A percentile compares a stretch with the other conserved stretches of the same genome.
Conservation (phyloP, 2,329 filamentous ascomycete species). For the Aspergillus pseudoglaucus region DNA sequence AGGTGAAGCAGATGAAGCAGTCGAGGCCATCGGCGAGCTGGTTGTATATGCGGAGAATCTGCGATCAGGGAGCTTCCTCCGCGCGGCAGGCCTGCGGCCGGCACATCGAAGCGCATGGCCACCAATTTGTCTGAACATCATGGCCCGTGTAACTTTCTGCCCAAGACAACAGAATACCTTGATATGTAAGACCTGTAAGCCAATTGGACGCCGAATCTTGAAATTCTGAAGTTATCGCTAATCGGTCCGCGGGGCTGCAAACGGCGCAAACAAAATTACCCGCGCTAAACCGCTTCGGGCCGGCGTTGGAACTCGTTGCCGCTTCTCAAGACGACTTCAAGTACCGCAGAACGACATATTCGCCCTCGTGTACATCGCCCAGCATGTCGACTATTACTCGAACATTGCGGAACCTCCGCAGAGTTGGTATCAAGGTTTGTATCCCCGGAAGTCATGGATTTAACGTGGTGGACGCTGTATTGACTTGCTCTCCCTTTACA, state of each 20-base stretch:
- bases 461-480: conserved; percentile 13
- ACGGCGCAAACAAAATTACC: conserved; percentile 26
- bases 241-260: conserved; percentile 18
- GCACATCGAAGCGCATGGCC: conserved; percentile 31
- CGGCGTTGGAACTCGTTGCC: conserved; percentile 15
- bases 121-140: conserved; percentile 37
- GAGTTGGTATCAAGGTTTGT: conserved; percentile 75
- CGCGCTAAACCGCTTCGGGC: conserved; percentile 20
- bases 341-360: conserved; percentile 7
- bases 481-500: conserved; percentile 42
- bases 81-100: conserved; percentile 24
- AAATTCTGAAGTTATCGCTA: background rate
- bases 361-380: conserved; percentile 21
- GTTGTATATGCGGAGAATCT: conserved; percentile 31
- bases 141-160: conserved; percentile 1
- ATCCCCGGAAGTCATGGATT: background rate
- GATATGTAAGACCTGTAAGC: conserved; percentile 14
- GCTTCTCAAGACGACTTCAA: conserved; percentile 8
- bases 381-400: conserved; percentile 87
- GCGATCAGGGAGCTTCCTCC: conserved; percentile 26
- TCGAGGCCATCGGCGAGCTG: conserved; percentile 16
- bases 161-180: conserved; percentile 1
- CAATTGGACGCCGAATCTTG: background rate
- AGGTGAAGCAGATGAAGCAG: conserved; percentile 34
- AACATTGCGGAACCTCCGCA: conserved; percentile 80